Evolutionary conservation across 164 flowering plant genomes (phyloP).

Genomic region (Nymphaea thermarum): DNA sequence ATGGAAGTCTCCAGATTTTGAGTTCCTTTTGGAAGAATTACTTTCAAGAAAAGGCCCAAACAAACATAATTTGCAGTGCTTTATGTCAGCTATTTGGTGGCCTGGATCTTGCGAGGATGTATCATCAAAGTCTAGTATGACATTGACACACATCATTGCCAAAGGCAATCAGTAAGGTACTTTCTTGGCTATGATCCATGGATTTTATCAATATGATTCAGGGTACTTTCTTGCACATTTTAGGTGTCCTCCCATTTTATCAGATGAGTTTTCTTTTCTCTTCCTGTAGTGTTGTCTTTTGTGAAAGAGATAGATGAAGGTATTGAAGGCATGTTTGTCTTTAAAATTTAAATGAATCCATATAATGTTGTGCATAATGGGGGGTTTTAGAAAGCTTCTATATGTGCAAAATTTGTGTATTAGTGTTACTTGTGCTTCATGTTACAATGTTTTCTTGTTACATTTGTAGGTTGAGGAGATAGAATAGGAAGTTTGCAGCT

Average conservation of each 20-base stretch:
- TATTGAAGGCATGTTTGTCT: too few species aligned
- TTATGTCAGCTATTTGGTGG: constrained; percentile 93
- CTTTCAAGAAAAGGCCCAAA: constrained; percentile 65
- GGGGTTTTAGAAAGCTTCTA: too few species aligned
- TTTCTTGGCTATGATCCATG: not conserved
- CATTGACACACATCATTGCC: constrained; percentile 60
- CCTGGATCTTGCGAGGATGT: constrained; percentile 74
- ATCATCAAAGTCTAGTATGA: constrained; percentile 63
- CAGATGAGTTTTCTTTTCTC: too few species aligned
- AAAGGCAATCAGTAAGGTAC: constrained; percentile 60
- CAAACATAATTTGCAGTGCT: constrained; percentile 67
- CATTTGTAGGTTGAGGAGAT: constrained; percentile 80
- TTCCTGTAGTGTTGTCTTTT: too few species aligned
- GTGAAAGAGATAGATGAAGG: too few species aligned
- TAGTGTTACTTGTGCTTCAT: too few species aligned
- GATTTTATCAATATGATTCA: too few species aligned
- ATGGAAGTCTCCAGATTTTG: constrained; percentile 77
- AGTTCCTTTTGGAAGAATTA: constrained; percentile 71
- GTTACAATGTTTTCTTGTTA: not conserved
- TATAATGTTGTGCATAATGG: too few species aligned
- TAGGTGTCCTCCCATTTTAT: too few species aligned
- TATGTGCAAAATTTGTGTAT: too few species aligned
- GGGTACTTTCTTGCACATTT: too few species aligned
- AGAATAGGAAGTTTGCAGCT: constrained; percentile 78
- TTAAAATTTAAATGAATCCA: too few species aligned